A percentile compares a stretch with the other conserved stretches of the same genome.
These are phyloP conservation scores for Flagelloscypha sp. DNA, from an alignment of 768 basidiomycete species.

Conservation along the genomic window DNA sequence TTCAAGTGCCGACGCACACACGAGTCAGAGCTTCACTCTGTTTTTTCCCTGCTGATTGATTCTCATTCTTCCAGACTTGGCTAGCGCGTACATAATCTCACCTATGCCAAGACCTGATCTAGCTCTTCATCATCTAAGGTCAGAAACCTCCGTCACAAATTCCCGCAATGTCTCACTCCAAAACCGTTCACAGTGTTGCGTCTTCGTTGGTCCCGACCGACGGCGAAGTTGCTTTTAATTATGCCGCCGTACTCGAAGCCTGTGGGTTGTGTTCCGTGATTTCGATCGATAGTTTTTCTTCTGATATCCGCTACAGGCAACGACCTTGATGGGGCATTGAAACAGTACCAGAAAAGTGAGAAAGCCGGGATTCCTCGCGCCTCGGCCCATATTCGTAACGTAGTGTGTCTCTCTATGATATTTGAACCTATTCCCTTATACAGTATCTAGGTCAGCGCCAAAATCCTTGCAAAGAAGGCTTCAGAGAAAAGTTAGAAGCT, in stretches of 20 bases:
- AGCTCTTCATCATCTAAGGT: conserved; percentile 78
- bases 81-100: conserved; percentile 84
- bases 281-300: conserved; percentile 15
- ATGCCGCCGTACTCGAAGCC: conserved; percentile 86
- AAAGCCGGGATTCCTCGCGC: conserved; percentile 76
- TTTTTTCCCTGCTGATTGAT: conserved; percentile 12
- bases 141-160: conserved; percentile 27
- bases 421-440: conserved; percentile 8
- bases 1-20: conserved; percentile 79
- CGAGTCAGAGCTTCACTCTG: conserved; percentile 45
- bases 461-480: conserved; percentile 57
- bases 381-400: conserved; percentile 72
- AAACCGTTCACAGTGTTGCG: conserved; percentile 53
- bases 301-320: conserved; percentile 50
- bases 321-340: conserved; percentile 70
- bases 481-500: conserved; percentile 24
- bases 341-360: conserved; percentile 74
- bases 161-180: conserved; percentile 17
- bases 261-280: conserved; percentile 38
- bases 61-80: conserved; percentile 51
- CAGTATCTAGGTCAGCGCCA: conserved; percentile 62
- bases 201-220: conserved; percentile 80
- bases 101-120: conserved; percentile 75
- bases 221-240: conserved; percentile 87
- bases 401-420: conserved; percentile 24